Evolutionary conservation across 148 eudicot genomes (phyloP).

Genomic region (Rhododendron williamsianum): DNA sequence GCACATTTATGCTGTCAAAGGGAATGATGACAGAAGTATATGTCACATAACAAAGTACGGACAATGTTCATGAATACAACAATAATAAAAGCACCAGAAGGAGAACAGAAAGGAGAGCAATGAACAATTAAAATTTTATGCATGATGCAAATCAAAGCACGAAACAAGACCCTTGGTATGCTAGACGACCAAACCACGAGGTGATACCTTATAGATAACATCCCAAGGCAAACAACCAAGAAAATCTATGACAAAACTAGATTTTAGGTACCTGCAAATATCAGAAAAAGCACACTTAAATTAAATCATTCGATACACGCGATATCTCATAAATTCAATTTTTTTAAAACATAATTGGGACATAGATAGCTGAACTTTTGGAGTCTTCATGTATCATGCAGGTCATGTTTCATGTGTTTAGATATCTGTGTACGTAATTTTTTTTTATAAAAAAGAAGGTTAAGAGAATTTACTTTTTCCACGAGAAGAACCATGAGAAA

Average conservation of each 20-base stretch:
- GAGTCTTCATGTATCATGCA: background rate
- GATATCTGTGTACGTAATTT: background rate
- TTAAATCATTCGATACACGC: background rate
- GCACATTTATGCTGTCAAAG: background rate
- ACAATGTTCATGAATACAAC: background rate
- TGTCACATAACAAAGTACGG: background rate
- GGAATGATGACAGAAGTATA: background rate
- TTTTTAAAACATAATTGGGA: background rate
- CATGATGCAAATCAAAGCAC: background rate
- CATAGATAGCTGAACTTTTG: background rate
- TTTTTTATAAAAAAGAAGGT: background rate
- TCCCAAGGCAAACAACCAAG: slow-evolving; percentile 97
- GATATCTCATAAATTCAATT: background rate
- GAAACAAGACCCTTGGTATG: background rate
- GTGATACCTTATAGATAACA: slow-evolving; percentile 63
- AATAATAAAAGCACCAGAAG: background rate
- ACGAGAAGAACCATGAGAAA: background rate
- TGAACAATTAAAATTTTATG: background rate
- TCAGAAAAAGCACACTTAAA: background rate
- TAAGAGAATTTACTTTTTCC: background rate
- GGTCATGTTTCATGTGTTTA: background rate
- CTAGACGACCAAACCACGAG: background rate
- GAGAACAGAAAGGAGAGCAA: background rate
- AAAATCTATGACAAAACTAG: slow-evolving; percentile 64
- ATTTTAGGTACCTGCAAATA: slow-evolving; percentile 69